phyloP scores from a whole-genome alignment of 352 stramenopile genomes.

The Phytophthora chlamydospora region DNA sequence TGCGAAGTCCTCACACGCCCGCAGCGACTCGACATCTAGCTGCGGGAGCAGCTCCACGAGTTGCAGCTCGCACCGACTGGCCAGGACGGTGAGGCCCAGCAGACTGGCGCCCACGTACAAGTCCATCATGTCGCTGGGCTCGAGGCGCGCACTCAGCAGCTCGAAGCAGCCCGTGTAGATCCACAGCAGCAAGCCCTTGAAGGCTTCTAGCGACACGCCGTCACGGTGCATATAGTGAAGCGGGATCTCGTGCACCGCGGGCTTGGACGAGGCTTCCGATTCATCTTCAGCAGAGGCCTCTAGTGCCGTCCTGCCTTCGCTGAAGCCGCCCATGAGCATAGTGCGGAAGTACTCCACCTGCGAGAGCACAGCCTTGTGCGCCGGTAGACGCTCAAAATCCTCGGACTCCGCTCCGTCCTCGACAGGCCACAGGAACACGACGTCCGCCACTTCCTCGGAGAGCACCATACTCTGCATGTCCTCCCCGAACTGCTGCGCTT shows the following conservation, averaged over 20 bases:
- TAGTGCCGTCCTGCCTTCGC: constrained; percentile 50
- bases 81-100: constrained; percentile 59
- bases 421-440: constrained; percentile 81
- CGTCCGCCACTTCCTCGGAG: constrained; percentile 53
- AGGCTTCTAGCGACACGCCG: constrained; percentile 67
- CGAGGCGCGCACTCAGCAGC: constrained; percentile 41
- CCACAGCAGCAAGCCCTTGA: constrained; percentile 67
- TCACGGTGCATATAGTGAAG: constrained; percentile 79
- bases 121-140: constrained; percentile 74
- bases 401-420: constrained; percentile 26
- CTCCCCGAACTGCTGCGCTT: constrained; percentile 51
- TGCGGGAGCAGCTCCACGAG: constrained; percentile 56
- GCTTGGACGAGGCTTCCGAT: neutral
- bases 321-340: constrained; percentile 85
- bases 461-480: constrained; percentile 66
- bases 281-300: neutral
- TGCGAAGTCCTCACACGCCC: constrained; percentile 69
- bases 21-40: constrained; percentile 55
- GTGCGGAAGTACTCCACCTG: constrained; percentile 85
- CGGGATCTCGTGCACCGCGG: constrained; percentile 54
- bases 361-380: constrained; percentile 74
- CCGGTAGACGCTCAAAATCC: constrained; percentile 49
- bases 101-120: constrained; percentile 70
- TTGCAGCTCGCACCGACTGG: constrained; percentile 65
- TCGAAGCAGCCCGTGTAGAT: constrained; percentile 76